Evolutionary conservation across 306 rosid species (phyloP).

Genomic region (Cicer judaicum): DNA sequence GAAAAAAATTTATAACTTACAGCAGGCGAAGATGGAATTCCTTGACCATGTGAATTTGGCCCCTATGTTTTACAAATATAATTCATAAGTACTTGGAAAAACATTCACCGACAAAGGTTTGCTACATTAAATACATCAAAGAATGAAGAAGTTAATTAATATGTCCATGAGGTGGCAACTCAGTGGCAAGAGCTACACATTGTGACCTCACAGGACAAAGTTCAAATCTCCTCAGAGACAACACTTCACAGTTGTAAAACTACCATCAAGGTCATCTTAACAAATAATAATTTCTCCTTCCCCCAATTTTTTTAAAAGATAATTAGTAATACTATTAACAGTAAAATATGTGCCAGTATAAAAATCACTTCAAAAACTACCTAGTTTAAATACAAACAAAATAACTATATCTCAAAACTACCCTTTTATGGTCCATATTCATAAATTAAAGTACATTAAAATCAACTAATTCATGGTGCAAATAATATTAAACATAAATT

Average conservation of each 20-base stretch:
- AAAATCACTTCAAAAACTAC: not conserved
- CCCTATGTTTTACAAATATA: constrained; percentile 56
- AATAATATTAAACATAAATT: constrained; percentile 18
- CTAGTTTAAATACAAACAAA: constrained; percentile 6
- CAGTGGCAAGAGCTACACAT: no score
- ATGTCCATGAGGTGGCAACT: no score
- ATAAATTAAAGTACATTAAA: constrained; percentile 10
- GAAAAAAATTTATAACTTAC: constrained; percentile 59
- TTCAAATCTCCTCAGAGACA: no score
- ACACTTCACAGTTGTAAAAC: no score
- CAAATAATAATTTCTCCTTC: no score
- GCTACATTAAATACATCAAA: constrained; percentile 27
- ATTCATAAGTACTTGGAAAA: constrained; percentile 37
- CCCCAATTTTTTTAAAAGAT: no score
- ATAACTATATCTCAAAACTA: constrained; percentile 2
- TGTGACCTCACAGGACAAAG: no score
- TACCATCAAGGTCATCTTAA: no score
- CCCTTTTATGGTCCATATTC: constrained; percentile 8
- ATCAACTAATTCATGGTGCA: constrained; percentile 26
- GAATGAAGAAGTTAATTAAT: constrained; percentile 25
- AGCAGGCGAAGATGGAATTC: constrained; percentile 70
- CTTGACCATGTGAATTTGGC: constrained; percentile 71
- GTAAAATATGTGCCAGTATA: not conserved
- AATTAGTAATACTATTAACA: not conserved
- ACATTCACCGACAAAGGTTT: constrained; percentile 31